Percentiles rank a stretch among this genome's conserved stretches.
These are phyloP conservation scores for Sclerotinia glacialis DNA, from an alignment of 2,329 filamentous ascomycete genomes.

Conservation along the genomic window DNA sequence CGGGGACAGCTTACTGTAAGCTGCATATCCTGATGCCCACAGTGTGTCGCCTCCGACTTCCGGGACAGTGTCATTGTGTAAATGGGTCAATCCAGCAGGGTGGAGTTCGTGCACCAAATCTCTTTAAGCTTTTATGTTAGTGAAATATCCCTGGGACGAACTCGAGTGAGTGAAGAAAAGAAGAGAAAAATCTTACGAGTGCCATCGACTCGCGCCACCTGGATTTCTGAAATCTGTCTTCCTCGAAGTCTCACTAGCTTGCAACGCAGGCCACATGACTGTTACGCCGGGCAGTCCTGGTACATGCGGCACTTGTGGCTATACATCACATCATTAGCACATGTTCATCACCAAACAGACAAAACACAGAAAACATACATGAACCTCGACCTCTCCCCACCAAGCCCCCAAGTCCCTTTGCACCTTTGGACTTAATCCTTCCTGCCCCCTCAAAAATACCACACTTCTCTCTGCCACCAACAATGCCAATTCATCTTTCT, in stretches of 20 bases:
- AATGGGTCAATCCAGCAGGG: slow-evolving; percentile 66
- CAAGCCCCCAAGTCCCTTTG: slow-evolving; percentile 61
- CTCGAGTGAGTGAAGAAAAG: neutral
- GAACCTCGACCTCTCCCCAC: slow-evolving; percentile 65
- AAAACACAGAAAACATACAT: slow-evolving; percentile 47
- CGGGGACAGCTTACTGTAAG: slow-evolving; percentile 71
- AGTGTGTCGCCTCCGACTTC: slow-evolving; percentile 65
- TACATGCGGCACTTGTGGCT: slow-evolving; percentile 70
- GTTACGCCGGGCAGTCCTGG: slow-evolving; percentile 63
- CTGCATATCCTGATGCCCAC: slow-evolving; percentile 68
- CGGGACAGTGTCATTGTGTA: slow-evolving; percentile 64
- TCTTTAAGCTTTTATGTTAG: slow-evolving; percentile 10
- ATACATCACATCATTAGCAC: slow-evolving; percentile 18
- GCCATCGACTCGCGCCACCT: slow-evolving; percentile 66
- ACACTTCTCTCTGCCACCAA: slow-evolving; percentile 45
- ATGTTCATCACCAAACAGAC: neutral
- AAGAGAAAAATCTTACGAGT: slow-evolving; percentile 43
- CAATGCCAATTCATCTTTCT: slow-evolving; percentile 45
- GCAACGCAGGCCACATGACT: slow-evolving; percentile 68
- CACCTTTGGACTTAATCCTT: slow-evolving; percentile 55
- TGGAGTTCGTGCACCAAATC: slow-evolving; percentile 70
- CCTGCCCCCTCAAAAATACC: slow-evolving; percentile 42
- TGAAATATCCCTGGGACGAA: neutral
- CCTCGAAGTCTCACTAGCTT: slow-evolving; percentile 53
- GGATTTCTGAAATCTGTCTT: slow-evolving; percentile 62